Evolutionary conservation across 2,329 filamentous ascomycete species (phyloP).

Genomic region (Arthrobotrys musiformis): DNA sequence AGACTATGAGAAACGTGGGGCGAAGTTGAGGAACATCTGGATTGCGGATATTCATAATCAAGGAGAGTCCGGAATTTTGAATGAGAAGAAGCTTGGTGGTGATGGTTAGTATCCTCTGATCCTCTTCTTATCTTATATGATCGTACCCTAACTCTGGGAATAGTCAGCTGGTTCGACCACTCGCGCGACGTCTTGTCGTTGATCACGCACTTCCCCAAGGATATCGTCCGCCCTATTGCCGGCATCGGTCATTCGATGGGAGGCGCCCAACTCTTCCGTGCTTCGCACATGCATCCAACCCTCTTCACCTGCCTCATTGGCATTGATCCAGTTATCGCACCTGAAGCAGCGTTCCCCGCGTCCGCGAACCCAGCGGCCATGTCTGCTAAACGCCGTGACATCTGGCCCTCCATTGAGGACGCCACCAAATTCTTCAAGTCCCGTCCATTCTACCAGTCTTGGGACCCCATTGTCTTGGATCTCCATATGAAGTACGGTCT

Average conservation of each 20-base stretch:
- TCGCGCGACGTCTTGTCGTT: conserved; percentile 84
- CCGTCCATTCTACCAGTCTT: conserved; percentile 80
- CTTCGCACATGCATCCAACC: conserved; percentile 79
- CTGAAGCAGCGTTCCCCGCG: conserved; percentile 63
- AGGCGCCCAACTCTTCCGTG: conserved; percentile 67
- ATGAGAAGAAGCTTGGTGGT: conserved; percentile 80
- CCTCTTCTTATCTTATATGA: background rate
- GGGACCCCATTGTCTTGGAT: conserved; percentile 83
- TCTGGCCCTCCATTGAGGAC: conserved; percentile 79
- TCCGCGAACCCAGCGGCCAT: conserved; percentile 66
- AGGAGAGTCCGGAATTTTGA: conserved; percentile 80
- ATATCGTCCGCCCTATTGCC: conserved; percentile 83
- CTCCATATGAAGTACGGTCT: conserved; percentile 78
- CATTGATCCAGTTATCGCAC: conserved; percentile 80
- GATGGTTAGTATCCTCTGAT: conserved; percentile 72
- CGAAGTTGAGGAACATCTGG: conserved; percentile 84
- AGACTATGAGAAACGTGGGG: conserved; percentile 69
- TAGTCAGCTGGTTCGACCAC: conserved; percentile 87
- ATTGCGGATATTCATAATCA: conserved; percentile 90
- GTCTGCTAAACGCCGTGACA: conserved; percentile 78
- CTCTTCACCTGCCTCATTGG: conserved; percentile 79
- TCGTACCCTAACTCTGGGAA: background rate
- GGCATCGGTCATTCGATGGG: conserved; percentile 93
- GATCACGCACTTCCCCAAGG: conserved; percentile 81
- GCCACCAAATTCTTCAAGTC: conserved; percentile 75